Base-by-base conservation (phyloP, 257 asterid species). In the Nicotiana sylvestris region DNA sequence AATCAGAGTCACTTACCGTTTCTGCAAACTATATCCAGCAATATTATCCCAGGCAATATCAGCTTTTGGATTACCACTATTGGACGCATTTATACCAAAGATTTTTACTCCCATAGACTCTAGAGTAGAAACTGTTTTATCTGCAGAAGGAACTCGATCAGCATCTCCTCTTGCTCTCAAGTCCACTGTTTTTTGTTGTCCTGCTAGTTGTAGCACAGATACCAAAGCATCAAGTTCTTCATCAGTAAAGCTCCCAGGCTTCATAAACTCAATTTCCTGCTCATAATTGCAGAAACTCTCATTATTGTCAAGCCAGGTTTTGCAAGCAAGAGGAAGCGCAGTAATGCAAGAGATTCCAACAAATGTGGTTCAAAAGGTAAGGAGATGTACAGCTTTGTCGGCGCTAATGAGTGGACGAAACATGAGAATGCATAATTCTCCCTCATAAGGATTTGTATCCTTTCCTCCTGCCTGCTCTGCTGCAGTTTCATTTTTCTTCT, bases 231-330 rank as follows among this genome's bases (percentile, higher is more conserved):
- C 96, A 85, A 95, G 97, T 91, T 93, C 99, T 55, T 95, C 93
- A n/a, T 83, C 81, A 82, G 91, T 91, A 87, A 91, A 93, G 85
- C 95, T 93, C 66, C 97, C 94, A 58, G 79, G 87, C 89, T 93
- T 96, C 93, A 92, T 92, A 88, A 94, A 93, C 89, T 94, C 98
- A 81, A 96, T 86, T 90, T 94, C 99, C 98, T 94, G 92, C 85
- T 85, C 12, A 81, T 6, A 53, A 72, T 39, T 66, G 78, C 77
- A 60, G 72, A 83, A 77, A 67, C 79, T 12, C 66, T 84, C 66
- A 80, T 79, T 49, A 58, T 6, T 15, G 30, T 51, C 64, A 58
- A 51, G 16, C 53, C 53, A 13, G 64, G 80, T 49, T 80, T 68
- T 81, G 77, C 33, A 32, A 78, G 27, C 56, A 60, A 83, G 32